Base-by-base conservation (phyloP, 306 rosid species). In the Begonia masoniana region DNA sequence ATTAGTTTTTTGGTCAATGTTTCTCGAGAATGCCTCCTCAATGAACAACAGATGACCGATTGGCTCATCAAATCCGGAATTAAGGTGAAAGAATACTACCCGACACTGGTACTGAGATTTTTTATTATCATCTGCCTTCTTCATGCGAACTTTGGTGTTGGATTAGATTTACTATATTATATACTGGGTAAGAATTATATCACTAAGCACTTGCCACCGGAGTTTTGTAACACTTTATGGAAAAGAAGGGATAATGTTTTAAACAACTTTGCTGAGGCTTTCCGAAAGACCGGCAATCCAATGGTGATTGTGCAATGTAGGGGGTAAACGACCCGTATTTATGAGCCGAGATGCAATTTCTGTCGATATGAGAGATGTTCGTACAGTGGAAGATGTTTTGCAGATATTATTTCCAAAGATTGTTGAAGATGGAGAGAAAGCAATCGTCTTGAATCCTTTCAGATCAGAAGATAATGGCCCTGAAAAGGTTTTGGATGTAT, bases 41-140 rank as follows among this genome's bases (percentile, higher is more conserved):
- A 70, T 12, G 47, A 39, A 54, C 0, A 0, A 1, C 56, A 42
- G 6, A 66, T 69, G 56, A 41, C 12, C 24, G 26, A 15, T 5
- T 87, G 96, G 96, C 69, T 74, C 13, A 14, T 2, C 24, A 63
- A 12, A 41, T 71, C 74, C 8, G 10, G 60, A 4, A 0, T 50
- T 31, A 6, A 31, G 1, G 70, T 13, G 64, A 43, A 50, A 4
- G 55, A 65, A 14, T 45, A 60, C 50, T 64, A 74, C 19, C 65
- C 79, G 0, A 19, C 35, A 41, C 66, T 87, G 35, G 57, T 87
- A 26, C 19, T 67, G 56, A 68, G 89, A 53, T 63, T 74, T 66
- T 66, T 81, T 23, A 50, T 56, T 35, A 56, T 64, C 1, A 4
- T 73, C 19, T 83, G 89, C 43, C 50, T 81, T 71, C 73, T 78